phyloP scores from a whole-genome alignment of 495 filamentous ascomycete genomes.

The Jackrogersella multiformis region DNA sequence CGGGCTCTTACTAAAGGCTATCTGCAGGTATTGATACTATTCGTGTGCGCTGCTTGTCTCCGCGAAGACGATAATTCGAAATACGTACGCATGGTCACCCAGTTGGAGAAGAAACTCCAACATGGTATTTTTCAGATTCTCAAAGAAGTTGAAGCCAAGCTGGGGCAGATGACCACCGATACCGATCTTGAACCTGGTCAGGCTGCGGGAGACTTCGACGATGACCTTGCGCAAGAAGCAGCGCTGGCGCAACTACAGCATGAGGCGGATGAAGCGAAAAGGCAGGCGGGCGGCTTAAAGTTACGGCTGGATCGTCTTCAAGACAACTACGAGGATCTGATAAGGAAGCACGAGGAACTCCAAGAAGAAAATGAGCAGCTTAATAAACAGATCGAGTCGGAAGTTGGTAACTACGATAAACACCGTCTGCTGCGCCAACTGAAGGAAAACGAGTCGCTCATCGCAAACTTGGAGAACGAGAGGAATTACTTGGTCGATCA shows the following conservation, averaged over 20 bases:
- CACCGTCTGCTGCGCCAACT: constrained; percentile 42
- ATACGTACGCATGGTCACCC: constrained; percentile 31
- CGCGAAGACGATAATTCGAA: constrained; percentile 33
- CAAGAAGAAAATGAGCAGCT: constrained; percentile 60
- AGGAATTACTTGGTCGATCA: constrained; percentile 54
- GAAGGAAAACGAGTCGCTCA: constrained; percentile 44
- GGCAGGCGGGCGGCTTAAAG: constrained; percentile 60
- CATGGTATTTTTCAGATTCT: constrained; percentile 34
- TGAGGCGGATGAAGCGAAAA: constrained; percentile 62
- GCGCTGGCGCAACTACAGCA: constrained; percentile 38
- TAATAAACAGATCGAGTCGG: constrained; percentile 68
- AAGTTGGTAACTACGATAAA: constrained; percentile 46
- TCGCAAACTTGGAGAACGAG: constrained; percentile 54
- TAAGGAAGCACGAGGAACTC: constrained; percentile 67
- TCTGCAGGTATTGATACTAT: constrained; percentile 38
- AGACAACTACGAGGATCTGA: constrained; percentile 68
- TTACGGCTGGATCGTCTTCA: constrained; percentile 66
- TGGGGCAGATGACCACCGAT: constrained; percentile 23
- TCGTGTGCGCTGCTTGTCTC: constrained; percentile 39
- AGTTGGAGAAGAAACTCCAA: constrained; percentile 30
- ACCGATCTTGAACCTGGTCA: constrained; percentile 10
- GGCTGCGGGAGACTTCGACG: constrained; percentile 16
- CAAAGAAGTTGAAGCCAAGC: constrained; percentile 28
- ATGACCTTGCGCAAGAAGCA: constrained; percentile 45
- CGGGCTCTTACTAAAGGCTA: constrained; percentile 4